Base-by-base conservation (phyloP, 768 basidiomycete species). In the Lactarius hatsudake region DNA sequence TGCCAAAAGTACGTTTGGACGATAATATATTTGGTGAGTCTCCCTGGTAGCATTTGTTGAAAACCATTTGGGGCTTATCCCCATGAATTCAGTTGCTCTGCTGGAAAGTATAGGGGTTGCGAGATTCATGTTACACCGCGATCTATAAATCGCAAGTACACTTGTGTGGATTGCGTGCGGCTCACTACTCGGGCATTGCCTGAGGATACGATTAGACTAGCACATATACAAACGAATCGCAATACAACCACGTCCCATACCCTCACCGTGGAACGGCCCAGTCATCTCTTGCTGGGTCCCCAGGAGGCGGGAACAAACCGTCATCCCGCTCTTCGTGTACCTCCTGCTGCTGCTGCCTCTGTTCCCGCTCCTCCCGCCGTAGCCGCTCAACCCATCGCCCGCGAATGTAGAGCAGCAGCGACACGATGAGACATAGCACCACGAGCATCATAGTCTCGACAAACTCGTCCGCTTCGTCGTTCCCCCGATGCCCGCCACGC, bases 401-500 rank as follows among this genome's bases (percentile, higher is more conserved):
- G 68, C 93, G 86, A 64, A 93, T 79, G 75, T 92, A 94, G 59
- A 94, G 81, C 71, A 95, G 79, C 53, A 87, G 78, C 43, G 90
- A 90, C 60, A 94, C 88, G 26, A 85, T 78, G 30, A 90, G 77
- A 73, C 91, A 92, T 32, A 96, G 79, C 51, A 85, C 76, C 4
- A 95, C 83, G 53, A 96, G 81, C 45, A 94, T 75, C 79, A 93
- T 83, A 30, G 91, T 96, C 80, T 96, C 94, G 38, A 78, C 79
- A 64, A 93, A 87, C 71, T 93, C 91, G 67, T 93, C 86, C 18
- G 75, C 76, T 1, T 84, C 86, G n/a, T 82, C 85, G 23, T 89
- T 87, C 18, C 85, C 87, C 17, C 86, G 82, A 59, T 83, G 78
- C 5, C 84, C 82, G 17, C 85, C 84, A 28, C 88, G 83, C 69